Evolutionary conservation across 1,139 yeast species (phyloP).

Genomic region (Saccharomyces hybrid): DNA sequence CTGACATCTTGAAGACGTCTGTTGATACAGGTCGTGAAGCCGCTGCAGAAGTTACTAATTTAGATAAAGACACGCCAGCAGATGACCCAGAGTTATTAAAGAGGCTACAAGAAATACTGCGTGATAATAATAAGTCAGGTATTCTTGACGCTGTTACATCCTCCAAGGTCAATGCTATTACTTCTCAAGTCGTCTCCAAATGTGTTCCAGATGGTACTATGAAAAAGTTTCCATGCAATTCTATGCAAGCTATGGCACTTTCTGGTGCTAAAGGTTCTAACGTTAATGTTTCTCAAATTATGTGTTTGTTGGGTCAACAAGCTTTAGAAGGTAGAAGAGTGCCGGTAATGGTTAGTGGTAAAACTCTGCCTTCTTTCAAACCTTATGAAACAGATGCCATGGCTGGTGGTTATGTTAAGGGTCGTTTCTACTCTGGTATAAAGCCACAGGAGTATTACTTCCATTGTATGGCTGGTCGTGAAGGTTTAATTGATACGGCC

Average conservation of each 20-base stretch:
- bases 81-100: slow-evolving; percentile 72
- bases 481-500: slow-evolving; percentile 98
- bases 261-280: slow-evolving; percentile 99
- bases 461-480: slow-evolving; percentile 99
- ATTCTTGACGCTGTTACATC: slow-evolving; percentile 94
- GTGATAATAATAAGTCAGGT: slow-evolving; percentile 89
- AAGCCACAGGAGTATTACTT: slow-evolving; percentile 99
- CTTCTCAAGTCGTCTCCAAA: slow-evolving; percentile 85
- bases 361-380: slow-evolving; percentile 91
- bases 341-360: slow-evolving; percentile 98
- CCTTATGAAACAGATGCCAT: slow-evolving; percentile 95
- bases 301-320: slow-evolving; percentile 98
- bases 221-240: slow-evolving; percentile 90
- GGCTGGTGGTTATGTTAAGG: slow-evolving; percentile 97
- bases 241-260: slow-evolving; percentile 98
- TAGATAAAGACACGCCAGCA: slow-evolving; percentile 48
- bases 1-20: slow-evolving; percentile 68
- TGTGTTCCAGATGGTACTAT: slow-evolving; percentile 96
- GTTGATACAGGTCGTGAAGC: slow-evolving; percentile 82
- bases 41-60: slow-evolving; percentile 89
- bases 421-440: slow-evolving; percentile 95
- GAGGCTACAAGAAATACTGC: slow-evolving; percentile 86
- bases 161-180: slow-evolving; percentile 83
- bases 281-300: slow-evolving; percentile 96
- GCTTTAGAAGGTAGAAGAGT: slow-evolving; percentile 99